Evolutionary conservation across 2,329 filamentous ascomycete species (phyloP).

Genomic region (Fusarium sarcochroum): DNA sequence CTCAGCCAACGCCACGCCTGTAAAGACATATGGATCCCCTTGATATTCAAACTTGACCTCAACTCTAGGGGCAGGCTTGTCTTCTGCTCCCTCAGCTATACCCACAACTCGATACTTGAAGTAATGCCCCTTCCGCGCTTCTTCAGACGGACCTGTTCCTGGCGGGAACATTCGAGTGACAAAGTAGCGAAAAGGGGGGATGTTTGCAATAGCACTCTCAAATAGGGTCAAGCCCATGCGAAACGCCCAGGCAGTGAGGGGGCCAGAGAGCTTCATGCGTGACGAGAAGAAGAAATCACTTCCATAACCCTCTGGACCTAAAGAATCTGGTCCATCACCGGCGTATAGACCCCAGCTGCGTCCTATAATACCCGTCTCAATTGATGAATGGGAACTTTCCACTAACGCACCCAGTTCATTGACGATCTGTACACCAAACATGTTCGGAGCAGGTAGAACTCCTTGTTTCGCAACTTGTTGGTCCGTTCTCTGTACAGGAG

Average conservation of each 20-base stretch:
- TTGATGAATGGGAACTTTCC: constrained; percentile 23
- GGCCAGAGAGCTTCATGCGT: constrained; percentile 12
- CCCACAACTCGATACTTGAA: constrained; percentile 36
- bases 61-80: neutral
- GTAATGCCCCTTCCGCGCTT: constrained; percentile 17
- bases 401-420: constrained; percentile 11
- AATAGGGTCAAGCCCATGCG: constrained; percentile 21
- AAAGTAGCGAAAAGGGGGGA: constrained; percentile 26
- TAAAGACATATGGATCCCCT: constrained; percentile 40
- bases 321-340: constrained; percentile 1
- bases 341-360: constrained; percentile 34
- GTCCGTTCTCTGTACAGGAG: constrained; percentile 2
- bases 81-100: constrained; percentile 16
- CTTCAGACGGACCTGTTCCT: constrained; percentile 36
- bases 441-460: neutral
- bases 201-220: constrained; percentile 14
- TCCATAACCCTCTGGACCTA: constrained; percentile 12
- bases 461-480: constrained; percentile 2
- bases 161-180: constrained; percentile 29
- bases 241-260: constrained; percentile 5
- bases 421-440: constrained; percentile 6
- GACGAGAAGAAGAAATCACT: constrained; percentile 20
- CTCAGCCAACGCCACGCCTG: constrained; percentile 36
- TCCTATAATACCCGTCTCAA: constrained; percentile 36
- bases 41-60: constrained; percentile 34